Conservation (phyloP, 345 rosid species). For the Brassica rapa region DNA sequence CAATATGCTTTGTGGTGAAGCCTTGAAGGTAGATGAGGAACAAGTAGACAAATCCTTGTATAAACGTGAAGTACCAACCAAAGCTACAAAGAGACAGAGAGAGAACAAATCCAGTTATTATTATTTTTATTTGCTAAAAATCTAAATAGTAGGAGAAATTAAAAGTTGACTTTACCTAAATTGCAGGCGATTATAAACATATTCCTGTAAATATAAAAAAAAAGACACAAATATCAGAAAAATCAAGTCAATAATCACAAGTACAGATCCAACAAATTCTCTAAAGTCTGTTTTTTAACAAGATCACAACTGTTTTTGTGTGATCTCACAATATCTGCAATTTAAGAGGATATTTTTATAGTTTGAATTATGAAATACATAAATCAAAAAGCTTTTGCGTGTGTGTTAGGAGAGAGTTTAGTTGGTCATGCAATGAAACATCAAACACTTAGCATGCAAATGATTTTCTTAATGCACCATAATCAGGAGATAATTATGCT, state of each 20-base stretch:
- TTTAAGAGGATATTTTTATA: background rate
- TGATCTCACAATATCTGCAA: background rate
- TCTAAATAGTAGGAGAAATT: background rate
- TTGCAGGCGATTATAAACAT: conserved; percentile 90
- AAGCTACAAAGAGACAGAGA: conserved; percentile 55
- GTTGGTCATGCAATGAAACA: conserved; percentile 30
- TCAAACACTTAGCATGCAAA: conserved; percentile 34
- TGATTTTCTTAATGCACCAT: background rate
- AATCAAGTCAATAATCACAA: conserved; percentile 24
- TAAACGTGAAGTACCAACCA: conserved; percentile 97
- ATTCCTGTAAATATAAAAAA: conserved; percentile 62
- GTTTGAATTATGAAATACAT: background rate
- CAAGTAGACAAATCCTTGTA: conserved; percentile 97
- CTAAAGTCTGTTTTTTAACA: conserved; percentile 4
- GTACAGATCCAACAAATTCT: conserved; percentile 18
- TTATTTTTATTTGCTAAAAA: background rate
- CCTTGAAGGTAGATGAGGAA: conserved; percentile 86
- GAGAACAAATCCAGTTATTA: background rate
- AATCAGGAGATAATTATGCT: background rate
- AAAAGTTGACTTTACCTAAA: conserved; percentile 62
- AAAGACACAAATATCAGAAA: background rate
- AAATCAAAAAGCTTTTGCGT: background rate
- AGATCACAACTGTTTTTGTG: conserved; percentile 10
- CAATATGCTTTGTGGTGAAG: conserved; percentile 83
- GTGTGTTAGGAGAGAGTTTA: conserved; percentile 13